Evolutionary conservation across 148 eudicot genomes (phyloP).

Genomic region (Rhododendron henanense): DNA sequence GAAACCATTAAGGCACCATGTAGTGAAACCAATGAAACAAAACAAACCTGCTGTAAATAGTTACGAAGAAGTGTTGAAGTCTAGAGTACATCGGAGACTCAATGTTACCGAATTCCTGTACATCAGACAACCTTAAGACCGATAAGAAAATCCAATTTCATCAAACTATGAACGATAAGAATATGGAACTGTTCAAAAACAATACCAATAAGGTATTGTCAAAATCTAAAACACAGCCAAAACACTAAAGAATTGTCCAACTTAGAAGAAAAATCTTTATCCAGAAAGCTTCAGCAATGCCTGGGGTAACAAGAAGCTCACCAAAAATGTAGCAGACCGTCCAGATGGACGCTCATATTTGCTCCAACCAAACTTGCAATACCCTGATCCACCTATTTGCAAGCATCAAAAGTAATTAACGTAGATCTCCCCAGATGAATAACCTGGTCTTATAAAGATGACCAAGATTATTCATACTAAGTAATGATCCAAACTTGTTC

Average conservation of each 20-base stretch:
- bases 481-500: not conserved
- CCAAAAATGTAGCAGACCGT: conserved; percentile 77
- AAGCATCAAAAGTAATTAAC: conserved; percentile 1
- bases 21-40: not conserved
- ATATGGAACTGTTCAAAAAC: not conserved
- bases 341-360: conserved; percentile 71
- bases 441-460: not conserved
- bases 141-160: not conserved
- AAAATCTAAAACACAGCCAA: not conserved
- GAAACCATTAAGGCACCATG: not conserved
- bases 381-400: conserved; percentile 77
- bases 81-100: conserved; percentile 81
- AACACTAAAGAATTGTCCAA: not conserved
- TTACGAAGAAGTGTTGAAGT: conserved; percentile 65
- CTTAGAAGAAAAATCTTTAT: not conserved
- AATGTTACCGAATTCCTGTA: conserved; percentile 92
- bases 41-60: conserved; percentile 68
- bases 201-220: not conserved
- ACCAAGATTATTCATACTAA: not conserved
- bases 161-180: not conserved
- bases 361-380: conserved; percentile 98
- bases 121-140: not conserved
- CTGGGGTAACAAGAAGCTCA: conserved; percentile 23
- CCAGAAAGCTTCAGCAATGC: not conserved
- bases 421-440: not conserved